Conservation (phyloP, 371 early-diverging fungal species). For the Syncephalastrum contaminatum region DNA sequence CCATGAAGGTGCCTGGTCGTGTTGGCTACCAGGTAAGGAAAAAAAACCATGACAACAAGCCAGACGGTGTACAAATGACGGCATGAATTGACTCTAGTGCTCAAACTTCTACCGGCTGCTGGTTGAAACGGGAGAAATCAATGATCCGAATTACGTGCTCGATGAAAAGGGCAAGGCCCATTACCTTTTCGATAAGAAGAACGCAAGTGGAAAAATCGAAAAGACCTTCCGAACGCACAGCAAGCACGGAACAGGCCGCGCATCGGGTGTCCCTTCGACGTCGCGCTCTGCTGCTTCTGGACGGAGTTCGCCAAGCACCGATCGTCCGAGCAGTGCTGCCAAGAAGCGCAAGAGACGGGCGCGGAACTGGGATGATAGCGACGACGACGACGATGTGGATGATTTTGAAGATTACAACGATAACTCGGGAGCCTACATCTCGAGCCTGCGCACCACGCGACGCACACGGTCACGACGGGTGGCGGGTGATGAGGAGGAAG, state of each 20-base stretch:
- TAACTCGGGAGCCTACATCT: constrained; percentile 59
- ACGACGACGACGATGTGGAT: constrained; percentile 44
- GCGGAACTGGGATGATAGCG: constrained; percentile 23
- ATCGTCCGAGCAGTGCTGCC: constrained; percentile 14
- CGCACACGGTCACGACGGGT: constrained; percentile 16
- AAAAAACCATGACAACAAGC: too few species aligned
- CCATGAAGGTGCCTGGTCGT: constrained; percentile 91
- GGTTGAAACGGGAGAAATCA: constrained; percentile 80
- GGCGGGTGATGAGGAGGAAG: constrained; percentile 12
- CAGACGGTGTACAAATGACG: too few species aligned
- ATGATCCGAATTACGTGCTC: constrained; percentile 88
- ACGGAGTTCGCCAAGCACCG: background rate
- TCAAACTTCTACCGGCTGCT: constrained; percentile 91
- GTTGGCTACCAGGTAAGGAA: constrained; percentile 86
- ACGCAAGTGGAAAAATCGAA: constrained; percentile 72
- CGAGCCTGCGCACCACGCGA: constrained; percentile 32
- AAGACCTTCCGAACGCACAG: constrained; percentile 79
- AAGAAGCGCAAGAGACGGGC: constrained; percentile 28
- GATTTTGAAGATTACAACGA: constrained; percentile 55
- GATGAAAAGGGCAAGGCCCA: constrained; percentile 87
- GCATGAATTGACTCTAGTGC: constrained; percentile 53
- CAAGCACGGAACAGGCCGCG: constrained; percentile 42
- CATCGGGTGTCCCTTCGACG: constrained; percentile 13
- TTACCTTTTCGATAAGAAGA: constrained; percentile 83
- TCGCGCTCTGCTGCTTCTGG: constrained; percentile 5